phyloP scores from a whole-genome alignment of 257 asterid genomes.

The Ophiorrhiza pumila region DNA sequence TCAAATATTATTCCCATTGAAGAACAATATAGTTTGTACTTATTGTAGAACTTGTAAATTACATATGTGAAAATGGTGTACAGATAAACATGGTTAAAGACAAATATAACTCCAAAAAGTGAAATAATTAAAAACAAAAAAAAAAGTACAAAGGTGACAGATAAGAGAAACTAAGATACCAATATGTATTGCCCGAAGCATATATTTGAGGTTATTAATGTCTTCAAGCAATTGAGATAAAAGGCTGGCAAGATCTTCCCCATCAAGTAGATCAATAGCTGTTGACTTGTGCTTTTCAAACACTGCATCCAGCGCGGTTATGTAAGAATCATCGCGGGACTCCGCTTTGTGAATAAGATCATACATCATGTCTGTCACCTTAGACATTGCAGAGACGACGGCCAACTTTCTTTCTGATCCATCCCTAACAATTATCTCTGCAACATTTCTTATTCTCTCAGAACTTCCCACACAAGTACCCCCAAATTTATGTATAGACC shows the following conservation, averaged over 20 bases:
- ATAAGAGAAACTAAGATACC: slow-evolving; percentile 41
- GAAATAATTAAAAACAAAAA: background rate
- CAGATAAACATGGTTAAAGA: background rate
- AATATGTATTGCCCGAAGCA: slow-evolving; percentile 89
- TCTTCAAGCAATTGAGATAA: slow-evolving; percentile 65
- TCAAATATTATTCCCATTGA: background rate
- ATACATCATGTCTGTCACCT: slow-evolving; percentile 98
- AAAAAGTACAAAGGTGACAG: background rate
- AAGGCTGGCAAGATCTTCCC: slow-evolving; percentile 64
- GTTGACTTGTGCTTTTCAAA: slow-evolving; percentile 75
- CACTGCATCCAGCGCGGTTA: slow-evolving; percentile 64
- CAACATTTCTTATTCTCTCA: slow-evolving; percentile 81
- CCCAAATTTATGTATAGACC: slow-evolving; percentile 97
- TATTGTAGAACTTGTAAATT: background rate
- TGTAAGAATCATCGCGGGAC: slow-evolving; percentile 67
- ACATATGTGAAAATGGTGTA: background rate
- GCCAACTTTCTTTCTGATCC: slow-evolving; percentile 75
- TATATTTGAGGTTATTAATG: slow-evolving; percentile 75
- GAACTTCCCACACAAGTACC: slow-evolving; percentile 96
- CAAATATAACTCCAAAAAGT: background rate
- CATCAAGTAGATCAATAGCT: slow-evolving; percentile 75
- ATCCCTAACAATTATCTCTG: slow-evolving; percentile 67
- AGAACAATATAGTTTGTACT: background rate
- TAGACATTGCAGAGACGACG: slow-evolving; percentile 95
- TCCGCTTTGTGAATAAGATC: slow-evolving; percentile 84